A percentile compares a stretch with the other conserved stretches of the same genome.
These are phyloP conservation scores for Lumnitzera littorea DNA, from an alignment of 345 rosid genomes.

Conservation along the genomic window DNA sequence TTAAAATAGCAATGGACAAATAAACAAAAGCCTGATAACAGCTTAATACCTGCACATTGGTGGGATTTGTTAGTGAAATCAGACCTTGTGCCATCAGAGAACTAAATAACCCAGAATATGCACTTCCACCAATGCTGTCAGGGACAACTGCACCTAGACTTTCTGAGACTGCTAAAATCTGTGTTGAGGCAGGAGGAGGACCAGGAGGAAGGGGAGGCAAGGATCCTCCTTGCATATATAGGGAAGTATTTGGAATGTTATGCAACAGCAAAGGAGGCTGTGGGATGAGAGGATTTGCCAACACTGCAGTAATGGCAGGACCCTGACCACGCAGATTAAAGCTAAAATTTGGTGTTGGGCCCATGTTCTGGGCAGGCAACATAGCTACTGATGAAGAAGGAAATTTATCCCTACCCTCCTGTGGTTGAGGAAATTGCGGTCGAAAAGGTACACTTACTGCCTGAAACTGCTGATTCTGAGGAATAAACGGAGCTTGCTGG, in stretches of 20 bases:
- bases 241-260: constrained; percentile 27
- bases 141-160: constrained; percentile 33
- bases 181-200: constrained; percentile 37
- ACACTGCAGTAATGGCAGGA: constrained; percentile 19
- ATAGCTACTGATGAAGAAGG: constrained; percentile 30
- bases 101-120: constrained; percentile 73
- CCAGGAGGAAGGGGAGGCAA: constrained; percentile 60
- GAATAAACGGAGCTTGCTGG: constrained; percentile 25
- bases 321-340: constrained; percentile 41
- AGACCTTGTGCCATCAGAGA: constrained; percentile 92
- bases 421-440: constrained; percentile 32
- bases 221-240: constrained; percentile 30
- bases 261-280: constrained; percentile 38
- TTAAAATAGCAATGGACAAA: constrained; percentile 1
- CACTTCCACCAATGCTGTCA: constrained; percentile 43
- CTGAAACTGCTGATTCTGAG: constrained; percentile 47
- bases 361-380: constrained; percentile 35
- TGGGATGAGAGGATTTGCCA: constrained; percentile 20
- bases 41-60: constrained; percentile 58
- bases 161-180: constrained; percentile 33
- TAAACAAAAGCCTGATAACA: constrained; percentile 6
- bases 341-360: constrained; percentile 34
- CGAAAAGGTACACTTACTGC: constrained; percentile 32
- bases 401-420: constrained; percentile 30
- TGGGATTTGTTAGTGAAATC: constrained; percentile 58